A percentile compares a stretch with the other conserved stretches of the same genome.
Conservation (phyloP, 129 eudicot genomes). For the Logfia minima region DNA sequence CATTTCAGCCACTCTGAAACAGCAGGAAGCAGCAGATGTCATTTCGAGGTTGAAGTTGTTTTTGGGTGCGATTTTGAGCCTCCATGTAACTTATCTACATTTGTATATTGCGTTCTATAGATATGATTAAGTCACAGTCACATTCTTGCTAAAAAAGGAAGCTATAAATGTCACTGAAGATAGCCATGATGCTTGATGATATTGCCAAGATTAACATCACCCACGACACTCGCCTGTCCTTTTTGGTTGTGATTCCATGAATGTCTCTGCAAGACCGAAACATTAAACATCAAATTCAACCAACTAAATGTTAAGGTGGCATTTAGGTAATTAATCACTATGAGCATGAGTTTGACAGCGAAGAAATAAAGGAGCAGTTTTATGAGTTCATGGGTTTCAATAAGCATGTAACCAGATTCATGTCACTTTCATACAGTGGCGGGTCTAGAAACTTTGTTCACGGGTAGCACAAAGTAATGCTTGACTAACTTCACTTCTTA, state of each 20-base stretch:
- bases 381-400: not conserved
- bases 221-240: conserved; percentile 67
- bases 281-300: conserved; percentile 4
- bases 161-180: conserved; percentile 67
- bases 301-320: not conserved
- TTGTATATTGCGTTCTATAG: not conserved
- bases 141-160: conserved; percentile 31
- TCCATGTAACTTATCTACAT: conserved; percentile 21
- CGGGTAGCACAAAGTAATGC: too few species aligned
- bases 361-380: not conserved
- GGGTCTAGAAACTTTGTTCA: too few species aligned
- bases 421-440: not conserved
- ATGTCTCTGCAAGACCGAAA: conserved; percentile 55
- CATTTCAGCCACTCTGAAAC: not conserved
- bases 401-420: not conserved
- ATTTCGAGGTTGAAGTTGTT: conserved; percentile 7
- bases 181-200: conserved; percentile 86
- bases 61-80: not conserved
- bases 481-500: too few species aligned
- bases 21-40: not conserved
- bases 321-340: not conserved
- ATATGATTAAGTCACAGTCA: not conserved
- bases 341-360: too few species aligned
- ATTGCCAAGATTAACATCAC: conserved; percentile 78
- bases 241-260: conserved; percentile 64